Conservation (phyloP, 148 eudicot species). For the Nepenthes gracilis region DNA sequence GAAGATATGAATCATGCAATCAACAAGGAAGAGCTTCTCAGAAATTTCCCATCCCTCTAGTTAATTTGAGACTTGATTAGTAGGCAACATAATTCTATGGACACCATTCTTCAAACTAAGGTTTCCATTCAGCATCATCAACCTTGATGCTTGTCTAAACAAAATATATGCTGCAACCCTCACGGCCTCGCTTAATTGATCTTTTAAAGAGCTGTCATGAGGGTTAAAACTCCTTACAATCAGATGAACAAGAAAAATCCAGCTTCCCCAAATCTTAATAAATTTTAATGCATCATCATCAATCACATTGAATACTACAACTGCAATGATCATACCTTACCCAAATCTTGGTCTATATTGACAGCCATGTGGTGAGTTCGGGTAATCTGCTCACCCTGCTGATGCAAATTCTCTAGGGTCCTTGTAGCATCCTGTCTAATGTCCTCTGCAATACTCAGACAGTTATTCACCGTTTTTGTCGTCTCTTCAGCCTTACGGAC, state of each 20-base stretch:
- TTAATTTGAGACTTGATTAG: no score
- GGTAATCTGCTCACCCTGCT: conserved; percentile 85
- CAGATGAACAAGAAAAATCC: background rate
- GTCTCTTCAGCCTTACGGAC: conserved; percentile 69
- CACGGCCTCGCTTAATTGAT: no score
- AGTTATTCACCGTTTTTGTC: conserved; percentile 55
- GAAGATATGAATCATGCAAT: no score
- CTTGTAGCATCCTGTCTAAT: conserved; percentile 57
- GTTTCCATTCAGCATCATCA: no score
- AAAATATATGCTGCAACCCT: no score
- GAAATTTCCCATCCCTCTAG: no score
- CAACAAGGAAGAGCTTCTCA: no score
- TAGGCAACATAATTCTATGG: no score
- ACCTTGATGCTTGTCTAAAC: no score
- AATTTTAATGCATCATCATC: background rate
- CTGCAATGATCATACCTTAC: conserved; percentile 35
- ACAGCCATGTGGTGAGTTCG: conserved; percentile 73
- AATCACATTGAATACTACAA: background rate
- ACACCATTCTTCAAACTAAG: no score
- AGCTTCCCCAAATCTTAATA: background rate
- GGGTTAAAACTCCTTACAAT: background rate
- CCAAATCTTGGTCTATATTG: conserved; percentile 64
- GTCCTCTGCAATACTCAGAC: conserved; percentile 76
- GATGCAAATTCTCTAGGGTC: conserved; percentile 80
- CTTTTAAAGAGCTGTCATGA: background rate